Evolutionary conservation across 768 basidiomycete species (phyloP).

Genomic region (Galerina marginata): DNA sequence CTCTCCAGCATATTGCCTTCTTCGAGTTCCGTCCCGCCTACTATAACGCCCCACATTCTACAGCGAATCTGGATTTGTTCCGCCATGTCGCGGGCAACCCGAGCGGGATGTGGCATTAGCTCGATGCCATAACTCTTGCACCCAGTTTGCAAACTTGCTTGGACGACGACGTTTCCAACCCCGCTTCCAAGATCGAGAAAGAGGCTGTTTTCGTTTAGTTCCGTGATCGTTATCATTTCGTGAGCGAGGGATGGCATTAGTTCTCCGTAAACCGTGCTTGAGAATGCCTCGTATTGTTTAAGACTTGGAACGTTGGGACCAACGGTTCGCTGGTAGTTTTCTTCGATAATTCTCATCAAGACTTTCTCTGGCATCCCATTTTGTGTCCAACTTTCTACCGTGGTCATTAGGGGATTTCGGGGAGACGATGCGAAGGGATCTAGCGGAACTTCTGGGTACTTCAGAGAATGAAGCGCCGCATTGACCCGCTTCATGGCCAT

Average conservation of each 20-base stretch:
- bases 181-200: slow-evolving; percentile 89
- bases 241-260: slow-evolving; percentile 85
- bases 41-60: slow-evolving; percentile 88
- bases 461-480: slow-evolving; percentile 61
- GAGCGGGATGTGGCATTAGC: slow-evolving; percentile 77
- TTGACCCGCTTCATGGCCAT: slow-evolving; percentile 68
- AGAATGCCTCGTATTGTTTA: slow-evolving; percentile 82
- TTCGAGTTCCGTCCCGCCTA: slow-evolving; percentile 78
- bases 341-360: slow-evolving; percentile 79
- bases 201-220: slow-evolving; percentile 61
- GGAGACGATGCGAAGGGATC: slow-evolving; percentile 53
- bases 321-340: slow-evolving; percentile 92
- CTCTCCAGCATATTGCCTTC: slow-evolving; percentile 87
- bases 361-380: slow-evolving; percentile 67
- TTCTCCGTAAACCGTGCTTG: slow-evolving; percentile 89
- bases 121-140: slow-evolving; percentile 82
- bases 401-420: slow-evolving; percentile 54
- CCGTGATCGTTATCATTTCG: slow-evolving; percentile 62
- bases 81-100: slow-evolving; percentile 78
- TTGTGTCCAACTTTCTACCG: slow-evolving; percentile 54
- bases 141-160: slow-evolving; percentile 81
- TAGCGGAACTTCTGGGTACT: slow-evolving; percentile 63
- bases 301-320: slow-evolving; percentile 87
- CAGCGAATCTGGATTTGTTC: slow-evolving; percentile 78
- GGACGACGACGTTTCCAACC: slow-evolving; percentile 84